phyloP scores from a whole-genome alignment of 2,329 filamentous ascomycete species.

The Rhinocladiella mackenziei region DNA sequence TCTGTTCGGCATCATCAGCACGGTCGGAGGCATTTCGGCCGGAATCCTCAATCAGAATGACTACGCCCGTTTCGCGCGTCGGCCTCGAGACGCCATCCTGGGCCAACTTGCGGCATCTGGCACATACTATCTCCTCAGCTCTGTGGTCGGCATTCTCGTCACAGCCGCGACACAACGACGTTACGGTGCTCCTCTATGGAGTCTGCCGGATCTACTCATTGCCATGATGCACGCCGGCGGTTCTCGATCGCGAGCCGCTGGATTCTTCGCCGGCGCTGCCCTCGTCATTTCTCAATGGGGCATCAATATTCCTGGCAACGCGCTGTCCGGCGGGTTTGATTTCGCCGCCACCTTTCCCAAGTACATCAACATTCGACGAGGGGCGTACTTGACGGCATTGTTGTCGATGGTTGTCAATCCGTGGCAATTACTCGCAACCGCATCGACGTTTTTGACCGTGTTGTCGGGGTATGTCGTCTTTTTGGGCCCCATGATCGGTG shows the following conservation, averaged over 20 bases:
- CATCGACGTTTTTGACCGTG: constrained; percentile 47
- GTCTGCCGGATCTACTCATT: constrained; percentile 40
- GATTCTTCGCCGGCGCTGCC: constrained; percentile 47
- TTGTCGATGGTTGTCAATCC: constrained; percentile 47
- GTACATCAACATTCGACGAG: constrained; percentile 55
- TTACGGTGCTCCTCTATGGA: constrained; percentile 41
- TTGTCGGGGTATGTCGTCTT: constrained; percentile 46
- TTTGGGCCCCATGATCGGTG: constrained; percentile 41
- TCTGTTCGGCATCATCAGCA: constrained; percentile 38
- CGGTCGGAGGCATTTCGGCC: constrained; percentile 44
- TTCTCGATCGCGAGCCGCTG: constrained; percentile 40
- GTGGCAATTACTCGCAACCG: constrained; percentile 50
- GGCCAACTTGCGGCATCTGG: constrained; percentile 39
- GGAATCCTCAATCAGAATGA: constrained; percentile 47
- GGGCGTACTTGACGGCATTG: constrained; percentile 47
- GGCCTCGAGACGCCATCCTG: constrained; percentile 41
- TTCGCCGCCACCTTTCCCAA: constrained; percentile 50
- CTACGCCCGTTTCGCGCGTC: constrained; percentile 43
- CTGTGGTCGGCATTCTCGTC: constrained; percentile 40
- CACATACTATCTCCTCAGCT: constrained; percentile 40
- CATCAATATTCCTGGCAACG: constrained; percentile 48
- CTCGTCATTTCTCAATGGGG: constrained; percentile 46
- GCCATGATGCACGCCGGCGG: constrained; percentile 35
- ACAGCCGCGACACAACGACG: constrained; percentile 35
- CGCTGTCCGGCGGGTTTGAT: constrained; percentile 53